Evolutionary conservation across 306 rosid genomes (phyloP).

Genomic region (Myrica gale): DNA sequence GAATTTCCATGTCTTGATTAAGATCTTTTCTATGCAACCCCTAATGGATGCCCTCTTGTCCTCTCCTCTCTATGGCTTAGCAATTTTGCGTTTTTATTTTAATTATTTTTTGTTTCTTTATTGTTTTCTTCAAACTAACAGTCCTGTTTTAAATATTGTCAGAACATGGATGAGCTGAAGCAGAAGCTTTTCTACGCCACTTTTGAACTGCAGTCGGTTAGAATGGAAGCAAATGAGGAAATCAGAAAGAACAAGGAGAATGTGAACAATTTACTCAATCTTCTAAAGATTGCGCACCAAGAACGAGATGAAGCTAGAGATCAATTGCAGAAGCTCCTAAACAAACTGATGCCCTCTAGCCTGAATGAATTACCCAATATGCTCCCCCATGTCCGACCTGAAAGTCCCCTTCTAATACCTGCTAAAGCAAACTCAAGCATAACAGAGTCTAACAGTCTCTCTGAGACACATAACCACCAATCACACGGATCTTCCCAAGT

Average conservation of each 20-base stretch:
- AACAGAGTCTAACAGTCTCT: slow-evolving; percentile 55
- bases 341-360: slow-evolving; percentile 24
- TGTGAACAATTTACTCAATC: slow-evolving; percentile 28
- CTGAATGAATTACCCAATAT: slow-evolving; percentile 24
- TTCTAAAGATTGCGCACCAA: slow-evolving; percentile 38
- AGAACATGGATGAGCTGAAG: slow-evolving; percentile 52
- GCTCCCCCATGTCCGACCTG: slow-evolving; percentile 25
- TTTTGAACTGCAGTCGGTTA: slow-evolving; percentile 41
- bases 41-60: not conserved
- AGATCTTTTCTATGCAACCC: not conserved
- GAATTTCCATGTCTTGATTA: not conserved
- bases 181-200: slow-evolving; percentile 39
- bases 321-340: slow-evolving; percentile 43
- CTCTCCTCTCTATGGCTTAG: not conserved
- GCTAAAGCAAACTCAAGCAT: slow-evolving; percentile 58
- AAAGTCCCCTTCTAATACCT: slow-evolving; percentile 41
- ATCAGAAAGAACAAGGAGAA: slow-evolving; percentile 39
- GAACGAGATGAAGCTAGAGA: slow-evolving; percentile 68
- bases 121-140: not conserved
- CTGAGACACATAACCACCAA: slow-evolving; percentile 43
- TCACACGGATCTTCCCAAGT: slow-evolving; percentile 60
- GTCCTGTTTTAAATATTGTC: slow-evolving; percentile 23
- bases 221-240: slow-evolving; percentile 38
- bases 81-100: not conserved
- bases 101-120: no score